Percentiles rank a stretch among this genome's conserved stretches.
These are phyloP conservation scores for Cutaneotrichosporon sp. DNA, from an alignment of 1,284 basidiomycete species.

Conservation along the genomic window DNA sequence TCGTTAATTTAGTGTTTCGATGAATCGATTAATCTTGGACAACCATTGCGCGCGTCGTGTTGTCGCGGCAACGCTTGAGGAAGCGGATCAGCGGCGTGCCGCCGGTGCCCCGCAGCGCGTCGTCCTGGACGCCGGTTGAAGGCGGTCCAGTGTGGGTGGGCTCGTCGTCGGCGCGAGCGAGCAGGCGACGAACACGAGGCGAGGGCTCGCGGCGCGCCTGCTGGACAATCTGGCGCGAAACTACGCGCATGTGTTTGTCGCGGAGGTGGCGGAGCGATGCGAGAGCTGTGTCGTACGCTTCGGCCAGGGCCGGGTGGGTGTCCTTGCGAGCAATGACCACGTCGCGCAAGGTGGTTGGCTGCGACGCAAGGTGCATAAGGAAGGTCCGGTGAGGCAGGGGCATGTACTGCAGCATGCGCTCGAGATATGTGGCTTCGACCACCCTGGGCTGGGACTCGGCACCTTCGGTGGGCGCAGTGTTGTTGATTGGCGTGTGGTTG, in stretches of 20 bases:
- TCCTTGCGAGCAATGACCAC: slow-evolving; percentile 40
- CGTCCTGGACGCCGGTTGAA: slow-evolving; percentile 23
- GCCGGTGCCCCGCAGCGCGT: slow-evolving; percentile 70
- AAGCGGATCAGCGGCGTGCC: slow-evolving; percentile 78
- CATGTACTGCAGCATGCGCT: slow-evolving; percentile 84
- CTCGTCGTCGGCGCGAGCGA: slow-evolving; percentile 22
- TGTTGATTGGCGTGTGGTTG: slow-evolving; percentile 7
- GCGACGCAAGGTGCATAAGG: slow-evolving; percentile 68
- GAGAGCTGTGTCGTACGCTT: slow-evolving; percentile 70
- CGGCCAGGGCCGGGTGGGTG: slow-evolving; percentile 49
- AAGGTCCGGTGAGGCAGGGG: slow-evolving; percentile 84
- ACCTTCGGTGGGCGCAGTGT: background rate
- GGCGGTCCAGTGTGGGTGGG: background rate
- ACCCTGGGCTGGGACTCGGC: slow-evolving; percentile 15
- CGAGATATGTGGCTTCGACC: slow-evolving; percentile 58
- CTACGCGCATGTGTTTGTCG: slow-evolving; percentile 82
- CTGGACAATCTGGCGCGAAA: slow-evolving; percentile 74
- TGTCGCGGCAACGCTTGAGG: slow-evolving; percentile 69
- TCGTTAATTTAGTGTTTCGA: background rate
- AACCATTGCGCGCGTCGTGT: slow-evolving; percentile 64
- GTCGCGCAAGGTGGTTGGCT: slow-evolving; percentile 55
- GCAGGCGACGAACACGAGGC: slow-evolving; percentile 28
- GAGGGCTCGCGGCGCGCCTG: slow-evolving; percentile 52
- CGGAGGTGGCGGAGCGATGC: slow-evolving; percentile 70
- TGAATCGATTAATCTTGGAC: background rate